phyloP scores from a whole-genome alignment of 345 rosid genomes.

The Gossypium anomalum region DNA sequence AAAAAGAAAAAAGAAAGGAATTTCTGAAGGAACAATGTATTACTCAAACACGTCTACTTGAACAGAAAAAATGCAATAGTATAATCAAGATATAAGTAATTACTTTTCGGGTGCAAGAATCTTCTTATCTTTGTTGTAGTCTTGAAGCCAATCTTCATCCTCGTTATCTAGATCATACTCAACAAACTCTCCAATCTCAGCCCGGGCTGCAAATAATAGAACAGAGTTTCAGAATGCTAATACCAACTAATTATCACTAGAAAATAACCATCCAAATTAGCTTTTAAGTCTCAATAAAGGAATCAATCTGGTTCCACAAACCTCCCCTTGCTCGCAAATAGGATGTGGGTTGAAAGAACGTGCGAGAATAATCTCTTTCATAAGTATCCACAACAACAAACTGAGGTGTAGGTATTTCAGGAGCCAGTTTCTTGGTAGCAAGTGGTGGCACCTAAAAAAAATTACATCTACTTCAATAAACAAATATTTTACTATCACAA shows the following conservation, averaged over 20 bases:
- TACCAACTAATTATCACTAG: not conserved
- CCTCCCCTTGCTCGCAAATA: slow-evolving; percentile 98
- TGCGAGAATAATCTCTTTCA: slow-evolving; percentile 79
- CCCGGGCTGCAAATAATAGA: slow-evolving; percentile 60
- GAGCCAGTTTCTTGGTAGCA: slow-evolving; percentile 60
- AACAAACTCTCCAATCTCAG: slow-evolving; percentile 96
- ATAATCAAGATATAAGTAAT: not conserved
- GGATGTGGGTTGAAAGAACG: slow-evolving; percentile 75
- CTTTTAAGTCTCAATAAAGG: not conserved
- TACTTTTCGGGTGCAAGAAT: slow-evolving; percentile 70
- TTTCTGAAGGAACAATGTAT: not conserved
- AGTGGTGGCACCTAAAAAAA: slow-evolving; percentile 46
- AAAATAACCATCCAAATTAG: not conserved
- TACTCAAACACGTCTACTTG: not conserved
- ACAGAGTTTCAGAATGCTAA: slow-evolving; percentile 15
- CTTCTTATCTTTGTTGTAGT: slow-evolving; percentile 54
- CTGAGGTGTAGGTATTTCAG: slow-evolving; percentile 93
- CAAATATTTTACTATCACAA: not conserved
- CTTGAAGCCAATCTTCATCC: slow-evolving; percentile 93
- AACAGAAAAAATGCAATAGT: not conserved
- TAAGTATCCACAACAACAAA: slow-evolving; percentile 84
- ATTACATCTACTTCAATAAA: not conserved
- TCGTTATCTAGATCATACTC: slow-evolving; percentile 98
- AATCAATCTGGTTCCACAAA: slow-evolving; percentile 23
- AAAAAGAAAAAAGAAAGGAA: not conserved